Percentiles rank a stretch among this genome's conserved stretches.
These are phyloP conservation scores for Sporisorium scitamineum DNA, from an alignment of 1,284 basidiomycete species.

Conservation along the genomic window DNA sequence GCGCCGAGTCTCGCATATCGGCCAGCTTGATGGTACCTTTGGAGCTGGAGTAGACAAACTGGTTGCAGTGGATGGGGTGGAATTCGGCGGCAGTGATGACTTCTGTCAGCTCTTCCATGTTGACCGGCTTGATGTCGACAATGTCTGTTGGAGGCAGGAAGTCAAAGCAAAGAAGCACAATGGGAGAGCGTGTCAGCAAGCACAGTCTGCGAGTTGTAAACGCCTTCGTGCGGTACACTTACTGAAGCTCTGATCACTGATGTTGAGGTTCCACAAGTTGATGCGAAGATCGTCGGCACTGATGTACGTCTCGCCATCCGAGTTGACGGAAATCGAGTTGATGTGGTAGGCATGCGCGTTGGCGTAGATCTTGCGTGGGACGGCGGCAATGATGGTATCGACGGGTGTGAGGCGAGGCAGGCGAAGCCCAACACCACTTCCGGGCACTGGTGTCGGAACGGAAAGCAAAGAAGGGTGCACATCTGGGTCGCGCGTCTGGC, in stretches of 20 bases:
- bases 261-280: slow-evolving; percentile 98
- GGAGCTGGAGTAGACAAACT: slow-evolving; percentile 99
- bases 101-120: slow-evolving; percentile 99
- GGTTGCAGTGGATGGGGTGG: slow-evolving; percentile 96
- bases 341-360: slow-evolving; percentile 99
- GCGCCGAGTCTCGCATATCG: slow-evolving; percentile 98
- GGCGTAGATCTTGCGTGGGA: slow-evolving; percentile 97
- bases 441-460: slow-evolving; percentile 49
- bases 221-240: slow-evolving; percentile 70
- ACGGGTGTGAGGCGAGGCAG: slow-evolving; percentile 80
- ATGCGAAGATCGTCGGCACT: slow-evolving; percentile 96
- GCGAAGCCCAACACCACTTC: slow-evolving; percentile 59
- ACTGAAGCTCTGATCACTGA: slow-evolving; percentile 99
- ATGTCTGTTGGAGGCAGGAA: slow-evolving; percentile 80
- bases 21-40: slow-evolving; percentile 99
- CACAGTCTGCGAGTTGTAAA: background rate
- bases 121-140: slow-evolving; percentile 99
- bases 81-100: slow-evolving; percentile 99
- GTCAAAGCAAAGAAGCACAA: background rate
- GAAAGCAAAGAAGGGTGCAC: slow-evolving; percentile 57
- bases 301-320: slow-evolving; percentile 99
- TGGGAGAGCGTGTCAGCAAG: background rate
- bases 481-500: slow-evolving; percentile 42
- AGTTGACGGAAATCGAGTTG: slow-evolving; percentile 99
- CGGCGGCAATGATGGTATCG: slow-evolving; percentile 98